These are phyloP conservation scores for Afroboletus lepidellus DNA, from an alignment of 1,284 basidiomycete genomes.

Conservation along the genomic window DNA sequence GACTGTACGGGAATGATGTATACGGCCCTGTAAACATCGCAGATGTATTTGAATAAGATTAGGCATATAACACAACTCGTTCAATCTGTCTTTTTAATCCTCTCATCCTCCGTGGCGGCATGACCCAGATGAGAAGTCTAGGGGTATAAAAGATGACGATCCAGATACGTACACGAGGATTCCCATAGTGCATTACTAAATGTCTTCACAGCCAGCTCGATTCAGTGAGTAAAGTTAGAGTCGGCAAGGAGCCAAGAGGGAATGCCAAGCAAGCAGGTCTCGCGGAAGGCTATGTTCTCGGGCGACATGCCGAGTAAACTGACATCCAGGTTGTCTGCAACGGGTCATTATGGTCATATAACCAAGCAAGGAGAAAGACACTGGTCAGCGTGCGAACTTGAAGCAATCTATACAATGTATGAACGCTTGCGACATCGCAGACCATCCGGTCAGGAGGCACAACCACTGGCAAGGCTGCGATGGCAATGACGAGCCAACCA, in stretches of 20 bases:
- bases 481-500: neutral
- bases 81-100: too few relatives aligned
- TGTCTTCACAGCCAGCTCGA: neutral
- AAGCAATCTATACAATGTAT: neutral
- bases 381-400: neutral
- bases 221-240: neutral
- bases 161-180: too few relatives aligned
- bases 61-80: too few relatives aligned
- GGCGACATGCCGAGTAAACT: neutral
- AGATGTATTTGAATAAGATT: too few relatives aligned
- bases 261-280: neutral
- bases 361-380: neutral
- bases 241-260: neutral
- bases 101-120: too few relatives aligned
- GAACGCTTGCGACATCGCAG: neutral
- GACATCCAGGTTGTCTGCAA: neutral
- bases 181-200: neutral
- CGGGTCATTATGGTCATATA: neutral
- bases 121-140: too few relatives aligned
- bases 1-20: too few relatives aligned
- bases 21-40: too few relatives aligned
- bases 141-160: too few relatives aligned
- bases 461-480: neutral
- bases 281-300: neutral
- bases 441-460: neutral